Conservation (phyloP, 495 filamentous ascomycete genomes). For the Parachaetomium inaequale region DNA sequence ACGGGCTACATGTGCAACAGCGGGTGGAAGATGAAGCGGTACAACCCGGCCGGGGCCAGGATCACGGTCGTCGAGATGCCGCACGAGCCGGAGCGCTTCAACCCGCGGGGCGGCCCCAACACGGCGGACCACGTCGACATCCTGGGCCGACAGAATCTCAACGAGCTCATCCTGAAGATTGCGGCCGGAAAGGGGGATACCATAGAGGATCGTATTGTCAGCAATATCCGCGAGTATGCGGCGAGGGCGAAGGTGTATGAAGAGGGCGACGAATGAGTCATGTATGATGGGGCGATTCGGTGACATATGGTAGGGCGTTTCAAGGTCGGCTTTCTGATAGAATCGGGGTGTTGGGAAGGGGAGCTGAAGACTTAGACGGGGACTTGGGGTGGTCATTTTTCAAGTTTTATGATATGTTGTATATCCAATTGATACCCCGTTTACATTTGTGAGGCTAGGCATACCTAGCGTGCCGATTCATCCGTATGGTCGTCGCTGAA, state of each 20-base stretch:
- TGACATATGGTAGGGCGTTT: neutral
- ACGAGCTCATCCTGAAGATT: conserved; percentile 84
- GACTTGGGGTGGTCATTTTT: neutral
- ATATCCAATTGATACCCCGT: conserved; percentile 11
- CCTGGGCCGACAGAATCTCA: conserved; percentile 79
- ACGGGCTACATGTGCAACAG: conserved; percentile 94
- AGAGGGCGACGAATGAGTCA: conserved; percentile 26
- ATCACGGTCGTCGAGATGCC: conserved; percentile 92
- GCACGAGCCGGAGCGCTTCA: conserved; percentile 91
- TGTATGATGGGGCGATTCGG: neutral
- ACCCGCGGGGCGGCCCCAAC: conserved; percentile 86
- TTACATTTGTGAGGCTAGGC: neutral
- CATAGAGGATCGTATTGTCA: conserved; percentile 73
- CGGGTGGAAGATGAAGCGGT: conserved; percentile 90
- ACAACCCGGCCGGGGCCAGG: conserved; percentile 79
- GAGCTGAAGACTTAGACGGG: neutral
- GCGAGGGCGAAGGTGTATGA: conserved; percentile 69
- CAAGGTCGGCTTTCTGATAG: neutral
- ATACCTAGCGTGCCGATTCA: neutral
- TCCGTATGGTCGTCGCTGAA: neutral
- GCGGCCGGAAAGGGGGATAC: conserved; percentile 81
- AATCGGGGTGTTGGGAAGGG: neutral
- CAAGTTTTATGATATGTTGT: neutral
- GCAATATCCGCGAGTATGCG: conserved; percentile 75
- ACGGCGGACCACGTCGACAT: conserved; percentile 98